Conservation (phyloP, 129 eudicot species). For the Deinandra increscens region DNA sequence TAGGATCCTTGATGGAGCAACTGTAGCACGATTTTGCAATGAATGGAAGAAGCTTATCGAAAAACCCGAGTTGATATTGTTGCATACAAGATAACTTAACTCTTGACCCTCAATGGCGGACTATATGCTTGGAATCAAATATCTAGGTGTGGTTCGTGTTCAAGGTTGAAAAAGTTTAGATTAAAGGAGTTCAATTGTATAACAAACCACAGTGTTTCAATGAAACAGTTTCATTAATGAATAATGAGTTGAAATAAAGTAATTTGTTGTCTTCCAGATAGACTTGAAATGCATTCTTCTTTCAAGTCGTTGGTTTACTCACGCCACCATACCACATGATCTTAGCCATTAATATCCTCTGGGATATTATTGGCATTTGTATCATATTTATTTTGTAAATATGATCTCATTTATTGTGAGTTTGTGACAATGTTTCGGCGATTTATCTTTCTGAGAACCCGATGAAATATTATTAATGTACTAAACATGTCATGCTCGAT, state of each 20-base stretch:
- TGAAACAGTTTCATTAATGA: too few relatives aligned
- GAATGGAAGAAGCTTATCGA: slow-evolving; percentile 50
- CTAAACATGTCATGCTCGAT: too few relatives aligned
- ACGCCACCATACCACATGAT: too few relatives aligned
- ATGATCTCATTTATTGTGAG: too few relatives aligned
- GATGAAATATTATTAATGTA: too few relatives aligned
- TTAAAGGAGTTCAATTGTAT: background rate
- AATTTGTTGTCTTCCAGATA: background rate
- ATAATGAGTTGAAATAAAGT: slow-evolving; percentile 1
- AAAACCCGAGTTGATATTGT: slow-evolving; percentile 75
- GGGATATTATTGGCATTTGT: too few relatives aligned
- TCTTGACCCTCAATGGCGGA: background rate
- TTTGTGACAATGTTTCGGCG: too few relatives aligned
- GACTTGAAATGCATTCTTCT: too few relatives aligned
- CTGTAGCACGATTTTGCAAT: slow-evolving; percentile 74
- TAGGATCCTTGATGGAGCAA: slow-evolving; percentile 45
- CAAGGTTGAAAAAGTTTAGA: background rate
- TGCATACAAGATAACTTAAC: slow-evolving; percentile 59
- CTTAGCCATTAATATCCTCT: too few relatives aligned
- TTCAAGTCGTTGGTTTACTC: too few relatives aligned
- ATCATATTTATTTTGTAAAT: too few relatives aligned
- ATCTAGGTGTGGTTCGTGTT: background rate
- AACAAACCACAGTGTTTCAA: background rate
- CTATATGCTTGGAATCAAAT: background rate
- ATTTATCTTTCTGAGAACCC: too few relatives aligned